Evolutionary conservation across 805 yeast species (phyloP), one percentile per base, ranked within the genome.

Genomic region (Saccharomyces kudriavzevii): DNA sequence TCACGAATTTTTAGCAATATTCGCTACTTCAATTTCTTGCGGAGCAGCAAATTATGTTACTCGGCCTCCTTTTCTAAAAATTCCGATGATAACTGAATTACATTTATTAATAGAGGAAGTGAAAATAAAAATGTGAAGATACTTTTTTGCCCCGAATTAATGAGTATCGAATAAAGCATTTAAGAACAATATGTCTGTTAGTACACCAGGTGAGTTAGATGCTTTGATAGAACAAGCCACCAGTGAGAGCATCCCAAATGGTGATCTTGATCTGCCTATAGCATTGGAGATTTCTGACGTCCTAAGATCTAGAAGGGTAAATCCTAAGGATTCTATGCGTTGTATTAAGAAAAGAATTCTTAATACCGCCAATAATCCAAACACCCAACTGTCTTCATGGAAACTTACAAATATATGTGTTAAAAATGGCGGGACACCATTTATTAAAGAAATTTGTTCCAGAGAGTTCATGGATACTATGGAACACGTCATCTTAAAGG

Each of bases 401-500:
- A 87, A 85, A 63, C 74, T 94, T 56, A 76, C 85, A 30, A 98
- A 94, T 62, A 78, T 89, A 48, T 87, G 96, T 70, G 85, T 92
- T 52, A 94, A 94, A 71, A 94, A 94, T 67, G 91, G 97, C 48
- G 99, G 99, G 6, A 75, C 76, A 49, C 96, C 89, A 61, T 91
- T 94, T 62, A 75, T 92, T 24, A 76, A 74, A 22, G 97, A 89
- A 62, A 76, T 91, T 29, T 81, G 92, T 31, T 79, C 91, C 9
- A 81, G 89, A 57, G 97, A 92, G 67, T 92, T 92, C 59, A 79
- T 90, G 72, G 96, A 87, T 67, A 83, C 89, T 26, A 71, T 89
- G 57, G 85, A 83, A 28, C 64, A 72, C 46, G 64, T 77, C 0
- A 68, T 80, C 28, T 64, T 73, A 30, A 69, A 71, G 54, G 53